Percentiles rank a stretch among this genome's conserved stretches.
Evolutionary conservation across 2,329 filamentous ascomycete species (phyloP).

Genomic region (Aureobasidium sp.): DNA sequence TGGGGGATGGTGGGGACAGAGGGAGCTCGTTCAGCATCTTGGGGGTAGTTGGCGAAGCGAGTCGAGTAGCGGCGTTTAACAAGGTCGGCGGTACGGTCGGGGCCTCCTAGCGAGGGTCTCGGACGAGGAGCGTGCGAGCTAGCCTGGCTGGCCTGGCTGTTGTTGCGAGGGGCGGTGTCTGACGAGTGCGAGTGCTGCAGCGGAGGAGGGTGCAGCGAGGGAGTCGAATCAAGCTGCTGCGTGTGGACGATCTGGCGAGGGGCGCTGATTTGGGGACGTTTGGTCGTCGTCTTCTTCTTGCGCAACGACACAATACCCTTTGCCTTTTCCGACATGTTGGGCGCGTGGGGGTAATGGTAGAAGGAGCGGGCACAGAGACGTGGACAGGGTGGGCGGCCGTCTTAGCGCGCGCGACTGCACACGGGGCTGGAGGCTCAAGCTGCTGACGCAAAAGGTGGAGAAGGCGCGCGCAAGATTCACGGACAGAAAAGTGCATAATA

Average conservation of each 20-base stretch:
- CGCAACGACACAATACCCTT: slow-evolving; percentile 46
- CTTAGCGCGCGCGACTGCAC: neutral
- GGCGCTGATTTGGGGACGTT: slow-evolving; percentile 53
- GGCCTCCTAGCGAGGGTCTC: slow-evolving; percentile 32
- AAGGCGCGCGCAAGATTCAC: neutral
- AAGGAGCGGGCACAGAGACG: neutral
- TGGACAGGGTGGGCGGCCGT: neutral
- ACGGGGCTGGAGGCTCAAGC: neutral
- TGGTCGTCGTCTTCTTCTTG: slow-evolving; percentile 50
- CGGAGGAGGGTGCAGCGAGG: neutral
- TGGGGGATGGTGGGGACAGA: slow-evolving; percentile 53
- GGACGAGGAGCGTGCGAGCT: slow-evolving; percentile 26
- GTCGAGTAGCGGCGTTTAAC: slow-evolving; percentile 94
- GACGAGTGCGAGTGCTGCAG: neutral
- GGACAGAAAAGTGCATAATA: neutral
- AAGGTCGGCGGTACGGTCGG: slow-evolving; percentile 61
- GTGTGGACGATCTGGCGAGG: slow-evolving; percentile 45
- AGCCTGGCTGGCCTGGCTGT: slow-evolving; percentile 12
- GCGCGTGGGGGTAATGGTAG: too few species aligned
- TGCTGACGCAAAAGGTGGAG: neutral
- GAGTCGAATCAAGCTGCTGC: slow-evolving; percentile 9
- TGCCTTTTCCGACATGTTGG: slow-evolving; percentile 38
- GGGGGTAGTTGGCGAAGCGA: slow-evolving; percentile 64
- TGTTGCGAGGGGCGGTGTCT: neutral
- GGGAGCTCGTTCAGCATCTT: slow-evolving; percentile 55